phyloP scores from a whole-genome alignment of 2,329 filamentous ascomycete genomes.

The Aureobasidium uvarum region DNA sequence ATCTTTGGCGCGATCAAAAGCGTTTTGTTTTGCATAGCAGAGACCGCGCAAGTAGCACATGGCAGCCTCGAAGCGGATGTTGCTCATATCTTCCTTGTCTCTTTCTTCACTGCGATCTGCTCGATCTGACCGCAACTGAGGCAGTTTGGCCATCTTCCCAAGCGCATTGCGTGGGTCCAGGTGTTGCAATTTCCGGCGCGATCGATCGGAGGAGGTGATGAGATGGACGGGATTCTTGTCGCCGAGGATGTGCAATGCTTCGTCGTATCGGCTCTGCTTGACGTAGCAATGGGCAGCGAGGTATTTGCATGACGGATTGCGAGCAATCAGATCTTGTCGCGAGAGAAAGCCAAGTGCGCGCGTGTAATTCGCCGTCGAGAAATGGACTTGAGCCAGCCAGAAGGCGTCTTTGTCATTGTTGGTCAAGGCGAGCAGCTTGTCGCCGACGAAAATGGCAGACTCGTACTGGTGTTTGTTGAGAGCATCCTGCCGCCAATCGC shows the following conservation, averaged over 20 bases:
- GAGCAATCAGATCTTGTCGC: slow-evolving; percentile 75
- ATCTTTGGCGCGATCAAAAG: slow-evolving; percentile 94
- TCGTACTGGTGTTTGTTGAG: slow-evolving; percentile 96
- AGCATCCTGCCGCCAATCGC: slow-evolving; percentile 93
- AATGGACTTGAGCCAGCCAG: slow-evolving; percentile 98
- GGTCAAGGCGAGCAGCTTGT: slow-evolving; percentile 92
- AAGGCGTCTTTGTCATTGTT: slow-evolving; percentile 92
- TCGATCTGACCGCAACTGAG: slow-evolving; percentile 48
- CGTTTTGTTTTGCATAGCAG: slow-evolving; percentile 95
- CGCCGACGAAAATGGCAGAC: slow-evolving; percentile 92
- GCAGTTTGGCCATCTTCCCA: slow-evolving; percentile 42
- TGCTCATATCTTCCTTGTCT: slow-evolving; percentile 67
- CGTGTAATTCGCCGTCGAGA: slow-evolving; percentile 90
- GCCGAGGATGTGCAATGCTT: slow-evolving; percentile 80
- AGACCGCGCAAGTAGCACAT: slow-evolving; percentile 96
- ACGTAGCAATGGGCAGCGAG: slow-evolving; percentile 92
- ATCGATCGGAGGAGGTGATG: slow-evolving; percentile 64
- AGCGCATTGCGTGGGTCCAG: slow-evolving; percentile 55
- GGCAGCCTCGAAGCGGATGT: slow-evolving; percentile 84
- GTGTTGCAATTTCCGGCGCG: slow-evolving; percentile 69
- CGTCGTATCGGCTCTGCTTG: slow-evolving; percentile 85
- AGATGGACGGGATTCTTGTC: slow-evolving; percentile 93
- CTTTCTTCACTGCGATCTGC: slow-evolving; percentile 60
- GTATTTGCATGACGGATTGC: slow-evolving; percentile 86
- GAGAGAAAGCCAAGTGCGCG: slow-evolving; percentile 83